Conservation (phyloP, 805 yeast species). For the Myxozyma neotropica region DNA sequence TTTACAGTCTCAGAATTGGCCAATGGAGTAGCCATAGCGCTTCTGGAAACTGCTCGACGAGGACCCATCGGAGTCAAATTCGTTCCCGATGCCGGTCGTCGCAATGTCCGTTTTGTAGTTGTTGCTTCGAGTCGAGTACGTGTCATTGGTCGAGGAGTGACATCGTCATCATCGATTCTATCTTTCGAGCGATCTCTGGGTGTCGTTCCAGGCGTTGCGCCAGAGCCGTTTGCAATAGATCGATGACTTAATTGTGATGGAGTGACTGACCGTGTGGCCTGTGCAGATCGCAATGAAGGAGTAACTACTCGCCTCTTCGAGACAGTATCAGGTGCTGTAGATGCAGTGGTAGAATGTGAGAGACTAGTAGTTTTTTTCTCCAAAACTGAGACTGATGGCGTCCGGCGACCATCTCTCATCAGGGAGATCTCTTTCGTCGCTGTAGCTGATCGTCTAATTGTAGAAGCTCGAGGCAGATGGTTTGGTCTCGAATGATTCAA, state of each 20-base stretch:
- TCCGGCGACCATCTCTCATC: not conserved
- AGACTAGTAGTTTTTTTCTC: too few species aligned
- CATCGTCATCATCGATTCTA: not conserved
- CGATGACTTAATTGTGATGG: not conserved
- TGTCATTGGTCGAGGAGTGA: conserved; percentile 2
- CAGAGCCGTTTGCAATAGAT: not conserved
- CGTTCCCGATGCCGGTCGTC: not conserved
- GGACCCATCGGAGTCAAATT: conserved; percentile 6
- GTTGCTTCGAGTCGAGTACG: not conserved
- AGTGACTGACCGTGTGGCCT: not conserved
- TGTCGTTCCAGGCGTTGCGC: not conserved
- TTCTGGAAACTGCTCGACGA: conserved; percentile 7
- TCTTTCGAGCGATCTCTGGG: not conserved
- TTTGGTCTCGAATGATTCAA: not conserved
- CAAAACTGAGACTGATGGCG: not conserved
- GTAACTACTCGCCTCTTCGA: not conserved
- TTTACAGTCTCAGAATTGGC: not conserved
- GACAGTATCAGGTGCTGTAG: not conserved
- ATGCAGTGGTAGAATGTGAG: not conserved
- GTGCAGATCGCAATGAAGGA: not conserved
- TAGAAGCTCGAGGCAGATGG: not conserved
- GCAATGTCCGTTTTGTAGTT: not conserved
- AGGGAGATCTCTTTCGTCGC: not conserved
- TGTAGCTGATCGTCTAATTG: not conserved
- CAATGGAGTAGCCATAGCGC: not conserved